Conservation (phyloP, 2,329 filamentous ascomycete species). For the Cladophialophora immunda region DNA sequence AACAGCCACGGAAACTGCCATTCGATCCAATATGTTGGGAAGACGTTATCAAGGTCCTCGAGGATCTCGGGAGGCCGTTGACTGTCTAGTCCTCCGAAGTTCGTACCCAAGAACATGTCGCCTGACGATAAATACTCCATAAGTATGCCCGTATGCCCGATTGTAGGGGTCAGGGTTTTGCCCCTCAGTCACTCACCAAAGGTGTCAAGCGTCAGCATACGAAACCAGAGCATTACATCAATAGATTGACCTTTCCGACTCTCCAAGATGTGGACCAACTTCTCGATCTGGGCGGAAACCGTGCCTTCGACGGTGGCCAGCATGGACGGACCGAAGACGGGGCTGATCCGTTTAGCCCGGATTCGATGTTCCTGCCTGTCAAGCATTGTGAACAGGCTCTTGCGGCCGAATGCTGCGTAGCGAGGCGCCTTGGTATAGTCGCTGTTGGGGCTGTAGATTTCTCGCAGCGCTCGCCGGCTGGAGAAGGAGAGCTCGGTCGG, state of each 20-base stretch:
- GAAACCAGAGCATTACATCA: slow-evolving; percentile 2
- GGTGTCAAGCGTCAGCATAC: neutral
- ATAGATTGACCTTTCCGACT: neutral
- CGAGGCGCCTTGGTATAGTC: slow-evolving; percentile 44
- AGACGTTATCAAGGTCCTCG: neutral
- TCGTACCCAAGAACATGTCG: neutral
- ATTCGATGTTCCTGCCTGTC: neutral
- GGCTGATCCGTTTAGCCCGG: neutral
- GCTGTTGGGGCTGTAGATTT: slow-evolving; percentile 63
- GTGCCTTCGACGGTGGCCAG: neutral
- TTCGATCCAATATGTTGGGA: neutral
- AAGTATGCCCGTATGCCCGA: too few species aligned
- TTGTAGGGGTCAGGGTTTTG: too few species aligned
- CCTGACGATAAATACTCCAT: neutral
- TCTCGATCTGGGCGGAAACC: neutral
- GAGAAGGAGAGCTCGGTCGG: slow-evolving; percentile 57
- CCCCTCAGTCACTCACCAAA: slow-evolving; percentile 5
- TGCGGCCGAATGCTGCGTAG: slow-evolving; percentile 44
- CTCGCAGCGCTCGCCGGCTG: slow-evolving; percentile 54
- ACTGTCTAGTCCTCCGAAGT: slow-evolving; percentile 1
- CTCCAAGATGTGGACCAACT: neutral
- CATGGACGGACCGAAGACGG: neutral
- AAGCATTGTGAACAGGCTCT: neutral
- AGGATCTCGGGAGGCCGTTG: neutral
- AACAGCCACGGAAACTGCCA: slow-evolving; percentile 1